Evolutionary conservation across 2,329 filamentous ascomycete genomes (phyloP).

Genomic region (Paraphoma chrysanthemicola): DNA sequence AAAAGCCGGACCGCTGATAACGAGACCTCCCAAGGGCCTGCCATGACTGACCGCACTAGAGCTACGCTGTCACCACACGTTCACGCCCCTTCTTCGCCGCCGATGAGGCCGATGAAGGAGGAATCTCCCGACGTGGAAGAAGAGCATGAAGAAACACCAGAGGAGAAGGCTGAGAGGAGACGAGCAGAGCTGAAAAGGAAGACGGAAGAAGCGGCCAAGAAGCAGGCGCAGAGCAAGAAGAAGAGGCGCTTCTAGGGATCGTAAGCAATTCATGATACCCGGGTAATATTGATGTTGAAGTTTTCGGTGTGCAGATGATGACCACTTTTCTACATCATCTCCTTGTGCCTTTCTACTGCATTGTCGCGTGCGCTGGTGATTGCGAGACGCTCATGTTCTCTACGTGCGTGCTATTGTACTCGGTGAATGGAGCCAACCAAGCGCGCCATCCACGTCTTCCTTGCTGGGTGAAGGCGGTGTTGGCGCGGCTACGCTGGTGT

Average conservation of each 20-base stretch:
- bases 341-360: too few species aligned
- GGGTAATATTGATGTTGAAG: too few species aligned
- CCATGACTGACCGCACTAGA: slow-evolving; percentile 7
- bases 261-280: too few species aligned
- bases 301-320: background rate
- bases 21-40: slow-evolving; percentile 8
- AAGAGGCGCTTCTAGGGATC: slow-evolving; percentile 40
- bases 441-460: background rate
- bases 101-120: slow-evolving; percentile 8
- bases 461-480: too few species aligned
- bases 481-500: too few species aligned
- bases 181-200: slow-evolving; percentile 64
- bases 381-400: too few species aligned
- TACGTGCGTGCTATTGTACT: background rate
- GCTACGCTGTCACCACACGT: slow-evolving; percentile 13
- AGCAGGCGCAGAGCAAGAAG: slow-evolving; percentile 49
- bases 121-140: slow-evolving; percentile 17
- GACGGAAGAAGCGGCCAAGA: slow-evolving; percentile 61
- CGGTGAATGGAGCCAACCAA: too few species aligned
- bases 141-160: slow-evolving; percentile 48
- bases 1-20: slow-evolving; percentile 24
- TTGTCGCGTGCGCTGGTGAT: too few species aligned
- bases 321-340: background rate
- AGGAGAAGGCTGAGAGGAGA: slow-evolving; percentile 62
- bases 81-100: slow-evolving; percentile 15